These are phyloP conservation scores for Ophiobolus disseminans DNA, from an alignment of 2,329 filamentous ascomycete species.

Conservation along the genomic window DNA sequence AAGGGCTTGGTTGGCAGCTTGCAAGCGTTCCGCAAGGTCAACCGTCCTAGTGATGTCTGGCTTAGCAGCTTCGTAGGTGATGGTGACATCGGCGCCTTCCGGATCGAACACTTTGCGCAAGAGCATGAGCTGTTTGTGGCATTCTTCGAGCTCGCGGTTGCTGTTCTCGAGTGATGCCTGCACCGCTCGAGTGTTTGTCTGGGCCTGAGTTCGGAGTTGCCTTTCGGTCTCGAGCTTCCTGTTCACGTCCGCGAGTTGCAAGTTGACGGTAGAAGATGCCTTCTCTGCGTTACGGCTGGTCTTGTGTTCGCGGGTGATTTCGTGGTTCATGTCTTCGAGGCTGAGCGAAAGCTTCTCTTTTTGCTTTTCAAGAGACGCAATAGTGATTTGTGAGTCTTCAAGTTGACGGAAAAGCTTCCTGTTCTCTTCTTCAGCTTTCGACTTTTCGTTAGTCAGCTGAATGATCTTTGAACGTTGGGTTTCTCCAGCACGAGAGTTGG, in stretches of 20 bases:
- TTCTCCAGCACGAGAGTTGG: conserved; percentile 84
- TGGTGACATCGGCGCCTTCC: conserved; percentile 69
- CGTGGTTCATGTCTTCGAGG: conserved; percentile 90
- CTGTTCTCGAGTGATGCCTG: conserved; percentile 80
- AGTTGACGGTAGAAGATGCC: conserved; percentile 76
- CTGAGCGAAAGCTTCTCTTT: conserved; percentile 89
- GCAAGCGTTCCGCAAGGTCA: conserved; percentile 83
- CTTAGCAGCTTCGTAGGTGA: conserved; percentile 72
- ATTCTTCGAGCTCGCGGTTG: conserved; percentile 80
- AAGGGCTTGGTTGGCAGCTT: conserved; percentile 86
- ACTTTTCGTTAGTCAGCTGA: conserved; percentile 82
- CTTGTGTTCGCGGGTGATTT: conserved; percentile 89
- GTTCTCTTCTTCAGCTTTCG: conserved; percentile 81
- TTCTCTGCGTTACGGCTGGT: conserved; percentile 90
- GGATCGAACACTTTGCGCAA: conserved; percentile 89
- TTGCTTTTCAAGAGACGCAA: conserved; percentile 89
- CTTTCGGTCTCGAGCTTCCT: conserved; percentile 89
- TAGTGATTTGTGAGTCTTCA: conserved; percentile 81
- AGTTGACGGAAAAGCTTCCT: conserved; percentile 82
- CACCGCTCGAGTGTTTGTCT: conserved; percentile 81
- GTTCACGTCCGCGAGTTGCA: conserved; percentile 87
- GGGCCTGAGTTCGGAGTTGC: conserved; percentile 83
- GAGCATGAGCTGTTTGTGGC: conserved; percentile 78
- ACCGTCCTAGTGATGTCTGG: conserved; percentile 71
- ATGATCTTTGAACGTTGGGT: conserved; percentile 78